Percentiles rank a stretch among this genome's conserved stretches.
Evolutionary conservation across 352 stramenopile genomes (phyloP).

Genomic region (Albugo candida): DNA sequence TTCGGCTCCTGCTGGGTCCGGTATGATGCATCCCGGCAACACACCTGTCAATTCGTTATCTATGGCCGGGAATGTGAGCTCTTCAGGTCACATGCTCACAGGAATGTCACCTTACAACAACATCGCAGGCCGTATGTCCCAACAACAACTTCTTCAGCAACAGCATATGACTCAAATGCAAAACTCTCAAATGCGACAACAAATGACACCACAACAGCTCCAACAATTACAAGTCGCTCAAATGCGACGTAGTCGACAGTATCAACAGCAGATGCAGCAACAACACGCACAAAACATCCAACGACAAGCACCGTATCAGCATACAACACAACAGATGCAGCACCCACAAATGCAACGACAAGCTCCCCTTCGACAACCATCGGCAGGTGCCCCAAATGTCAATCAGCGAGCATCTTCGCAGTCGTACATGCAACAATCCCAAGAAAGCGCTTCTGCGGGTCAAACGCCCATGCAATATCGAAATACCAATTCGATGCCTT

Average conservation of each 20-base stretch:
- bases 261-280: conserved; percentile 12
- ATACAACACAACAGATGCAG: conserved; percentile 26
- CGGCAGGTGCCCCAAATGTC: conserved; percentile 5
- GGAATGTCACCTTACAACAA: conserved; percentile 43
- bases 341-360: conserved; percentile 52
- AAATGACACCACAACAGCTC: conserved; percentile 61
- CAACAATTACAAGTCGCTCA: conserved; percentile 36
- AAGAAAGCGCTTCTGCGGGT: conserved; percentile 8
- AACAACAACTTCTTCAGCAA: conserved; percentile 58
- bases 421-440: conserved; percentile 44
- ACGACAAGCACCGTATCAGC: conserved; percentile 28
- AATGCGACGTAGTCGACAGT: conserved; percentile 1
- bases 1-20: conserved; percentile 1
- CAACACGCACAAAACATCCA: conserved; percentile 16
- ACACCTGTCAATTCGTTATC: conserved; percentile 2
- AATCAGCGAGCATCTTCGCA: conserved; percentile 17
- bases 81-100: conserved; percentile 6
- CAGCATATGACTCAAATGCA: conserved; percentile 61
- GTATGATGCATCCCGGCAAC: conserved; percentile 14
- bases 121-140: conserved; percentile 54
- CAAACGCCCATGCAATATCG: conserved; percentile 17
- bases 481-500: conserved; percentile 10
- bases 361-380: conserved; percentile 28
- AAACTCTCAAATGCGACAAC: conserved; percentile 61
- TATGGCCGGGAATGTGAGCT: background rate